These are phyloP conservation scores for Fusarium pseudoanthophilum DNA, from an alignment of 2,329 filamentous ascomycete species.

Conservation along the genomic window DNA sequence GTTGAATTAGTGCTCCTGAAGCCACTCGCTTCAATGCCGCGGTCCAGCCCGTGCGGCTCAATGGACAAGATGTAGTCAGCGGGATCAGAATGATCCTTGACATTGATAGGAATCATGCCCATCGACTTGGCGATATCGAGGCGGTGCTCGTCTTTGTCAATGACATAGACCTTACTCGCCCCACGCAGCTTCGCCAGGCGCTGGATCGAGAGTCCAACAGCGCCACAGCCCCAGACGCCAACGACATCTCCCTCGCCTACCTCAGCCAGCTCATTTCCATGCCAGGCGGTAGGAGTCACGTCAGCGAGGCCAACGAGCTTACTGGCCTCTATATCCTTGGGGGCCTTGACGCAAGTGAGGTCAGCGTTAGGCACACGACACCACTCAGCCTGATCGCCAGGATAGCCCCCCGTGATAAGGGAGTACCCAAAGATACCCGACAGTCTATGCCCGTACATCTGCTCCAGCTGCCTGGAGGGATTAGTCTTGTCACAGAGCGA, in stretches of 20 bases:
- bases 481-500: background rate
- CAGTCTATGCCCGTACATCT: background rate
- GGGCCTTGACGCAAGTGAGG: conserved; percentile 6
- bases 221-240: conserved; percentile 1
- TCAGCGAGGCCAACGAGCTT: background rate
- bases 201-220: conserved; percentile 1
- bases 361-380: background rate
- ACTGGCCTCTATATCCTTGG: background rate
- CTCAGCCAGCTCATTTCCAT: background rate
- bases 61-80: background rate
- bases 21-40: background rate
- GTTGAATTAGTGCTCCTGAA: conserved; percentile 8
- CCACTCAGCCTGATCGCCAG: background rate
- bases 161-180: background rate
- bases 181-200: conserved; percentile 1
- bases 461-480: background rate
- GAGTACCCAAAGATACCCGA: conserved; percentile 5
- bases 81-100: background rate
- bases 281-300: conserved; percentile 7
- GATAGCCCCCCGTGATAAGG: background rate
- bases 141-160: conserved; percentile 3
- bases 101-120: conserved; percentile 4
- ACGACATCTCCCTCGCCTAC: conserved; percentile 3
- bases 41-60: background rate
- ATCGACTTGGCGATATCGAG: background rate